Conservation (phyloP, 768 basidiomycete species). For the Calocybe gangraenosa region DNA sequence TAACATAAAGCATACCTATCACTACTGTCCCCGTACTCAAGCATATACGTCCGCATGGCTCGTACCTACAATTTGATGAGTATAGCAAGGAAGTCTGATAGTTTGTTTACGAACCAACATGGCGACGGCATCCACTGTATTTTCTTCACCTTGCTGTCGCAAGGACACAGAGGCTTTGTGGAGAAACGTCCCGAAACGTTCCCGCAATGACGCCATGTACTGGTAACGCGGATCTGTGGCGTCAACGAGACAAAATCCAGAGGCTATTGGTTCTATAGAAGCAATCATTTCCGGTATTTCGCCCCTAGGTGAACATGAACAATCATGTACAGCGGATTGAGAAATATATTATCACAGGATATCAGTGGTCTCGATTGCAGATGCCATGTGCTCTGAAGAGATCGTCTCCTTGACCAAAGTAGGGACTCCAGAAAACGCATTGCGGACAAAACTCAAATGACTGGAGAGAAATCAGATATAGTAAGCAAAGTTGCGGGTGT, state of each 20-base stretch:
- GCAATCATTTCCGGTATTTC: conserved; percentile 80
- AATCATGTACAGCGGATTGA: conserved; percentile 8
- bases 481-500: neutral
- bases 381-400: conserved; percentile 41
- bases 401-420: conserved; percentile 56
- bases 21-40: conserved; percentile 71
- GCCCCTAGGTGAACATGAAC: conserved; percentile 34
- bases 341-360: conserved; percentile 44
- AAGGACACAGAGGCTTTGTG: conserved; percentile 67
- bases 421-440: conserved; percentile 72
- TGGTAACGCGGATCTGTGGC: conserved; percentile 59
- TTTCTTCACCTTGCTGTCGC: conserved; percentile 72
- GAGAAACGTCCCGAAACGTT: conserved; percentile 64
- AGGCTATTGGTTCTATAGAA: conserved; percentile 51
- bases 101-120: conserved; percentile 46
- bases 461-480: conserved; percentile 25
- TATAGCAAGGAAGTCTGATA: neutral
- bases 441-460: conserved; percentile 67
- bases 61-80: conserved; percentile 41
- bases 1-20: conserved; percentile 40
- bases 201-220: conserved; percentile 52
- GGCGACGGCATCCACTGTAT: conserved; percentile 77
- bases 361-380: conserved; percentile 51
- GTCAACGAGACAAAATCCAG: conserved; percentile 68
- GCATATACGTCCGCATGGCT: conserved; percentile 66